phyloP scores from a whole-genome alignment of 2,329 filamentous ascomycete genomes.

The Teratosphaeria zuluensis region DNA sequence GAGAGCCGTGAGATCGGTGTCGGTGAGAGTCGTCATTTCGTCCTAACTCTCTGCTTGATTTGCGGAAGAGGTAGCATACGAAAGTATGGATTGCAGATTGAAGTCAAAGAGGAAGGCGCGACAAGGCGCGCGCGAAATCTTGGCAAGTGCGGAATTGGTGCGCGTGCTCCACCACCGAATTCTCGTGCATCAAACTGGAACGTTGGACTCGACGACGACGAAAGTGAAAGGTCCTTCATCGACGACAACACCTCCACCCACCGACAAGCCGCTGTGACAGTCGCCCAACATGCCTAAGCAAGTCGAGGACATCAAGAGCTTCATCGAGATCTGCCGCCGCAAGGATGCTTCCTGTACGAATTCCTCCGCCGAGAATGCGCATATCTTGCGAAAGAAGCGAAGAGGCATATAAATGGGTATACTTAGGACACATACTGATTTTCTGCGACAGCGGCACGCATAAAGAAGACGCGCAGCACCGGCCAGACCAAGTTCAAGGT shows the following conservation, averaged over 20 bases:
- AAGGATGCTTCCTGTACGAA: conserved; percentile 98
- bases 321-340: conserved; percentile 99
- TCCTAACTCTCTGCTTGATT: not conserved
- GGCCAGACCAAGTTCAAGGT: conserved; percentile 99
- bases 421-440: not conserved
- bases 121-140: not conserved
- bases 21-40: conserved; percentile 18
- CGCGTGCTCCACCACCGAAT: not conserved
- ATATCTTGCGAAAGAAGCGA: not conserved
- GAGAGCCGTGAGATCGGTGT: conserved; percentile 20
- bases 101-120: not conserved
- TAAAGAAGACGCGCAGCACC: conserved; percentile 82
- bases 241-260: conserved; percentile 1
- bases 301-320: conserved; percentile 98
- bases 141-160: not conserved
- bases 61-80: not conserved
- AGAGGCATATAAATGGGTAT: not conserved
- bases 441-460: conserved; percentile 36
- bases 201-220: conserved; percentile 3
- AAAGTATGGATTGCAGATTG: not conserved
- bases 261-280: conserved; percentile 8
- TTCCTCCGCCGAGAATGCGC: conserved; percentile 1
- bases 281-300: conserved; percentile 85
- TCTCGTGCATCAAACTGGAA: not conserved
- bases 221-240: not conserved